A percentile compares a stretch with the other conserved stretches of the same genome.
These are phyloP conservation scores for Euphorbia corollata DNA, from an alignment of 441 rosid species.

Conservation along the genomic window DNA sequence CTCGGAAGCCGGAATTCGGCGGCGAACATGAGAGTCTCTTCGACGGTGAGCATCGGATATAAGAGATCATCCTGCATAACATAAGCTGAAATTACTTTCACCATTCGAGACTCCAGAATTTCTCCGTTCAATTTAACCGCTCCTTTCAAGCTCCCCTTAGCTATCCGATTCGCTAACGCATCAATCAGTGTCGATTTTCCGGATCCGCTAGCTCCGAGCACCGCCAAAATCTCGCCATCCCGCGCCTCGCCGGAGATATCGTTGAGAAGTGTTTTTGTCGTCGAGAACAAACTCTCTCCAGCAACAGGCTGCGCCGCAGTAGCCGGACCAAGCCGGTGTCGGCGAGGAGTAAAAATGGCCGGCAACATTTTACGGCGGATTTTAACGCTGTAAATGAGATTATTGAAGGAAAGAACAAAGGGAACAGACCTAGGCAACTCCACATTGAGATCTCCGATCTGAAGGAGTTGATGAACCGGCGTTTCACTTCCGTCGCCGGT, in stretches of 20 bases:
- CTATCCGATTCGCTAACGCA: slow-evolving; percentile 65
- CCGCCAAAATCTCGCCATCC: slow-evolving; percentile 78
- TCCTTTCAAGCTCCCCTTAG: slow-evolving; percentile 59
- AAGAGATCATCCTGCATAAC: slow-evolving; percentile 74
- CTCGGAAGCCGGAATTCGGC: slow-evolving; percentile 73
- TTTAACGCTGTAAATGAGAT: slow-evolving; percentile 63
- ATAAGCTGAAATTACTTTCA: slow-evolving; percentile 63
- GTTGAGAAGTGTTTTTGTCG: slow-evolving; percentile 64
- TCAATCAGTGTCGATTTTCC: slow-evolving; percentile 84
- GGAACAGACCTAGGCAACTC: slow-evolving; percentile 45
- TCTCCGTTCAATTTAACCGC: slow-evolving; percentile 55
- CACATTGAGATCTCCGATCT: slow-evolving; percentile 27
- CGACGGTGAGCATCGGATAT: slow-evolving; percentile 63
- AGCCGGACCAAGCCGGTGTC: slow-evolving; percentile 12
- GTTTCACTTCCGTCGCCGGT: slow-evolving; percentile 66
- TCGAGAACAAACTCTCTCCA: slow-evolving; percentile 36
- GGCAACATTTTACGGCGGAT: slow-evolving; percentile 42
- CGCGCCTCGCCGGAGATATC: slow-evolving; percentile 75
- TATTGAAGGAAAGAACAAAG: slow-evolving; percentile 62
- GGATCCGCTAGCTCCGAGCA: slow-evolving; percentile 84
- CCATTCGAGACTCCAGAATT: slow-evolving; percentile 46
- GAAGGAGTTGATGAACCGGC: slow-evolving; percentile 54
- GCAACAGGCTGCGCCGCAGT: slow-evolving; percentile 31
- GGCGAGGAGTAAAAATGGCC: slow-evolving; percentile 15
- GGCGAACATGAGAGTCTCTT: slow-evolving; percentile 64